Conservation (phyloP, 2,329 filamentous ascomycete species). For the Aspergillus neotritici region DNA sequence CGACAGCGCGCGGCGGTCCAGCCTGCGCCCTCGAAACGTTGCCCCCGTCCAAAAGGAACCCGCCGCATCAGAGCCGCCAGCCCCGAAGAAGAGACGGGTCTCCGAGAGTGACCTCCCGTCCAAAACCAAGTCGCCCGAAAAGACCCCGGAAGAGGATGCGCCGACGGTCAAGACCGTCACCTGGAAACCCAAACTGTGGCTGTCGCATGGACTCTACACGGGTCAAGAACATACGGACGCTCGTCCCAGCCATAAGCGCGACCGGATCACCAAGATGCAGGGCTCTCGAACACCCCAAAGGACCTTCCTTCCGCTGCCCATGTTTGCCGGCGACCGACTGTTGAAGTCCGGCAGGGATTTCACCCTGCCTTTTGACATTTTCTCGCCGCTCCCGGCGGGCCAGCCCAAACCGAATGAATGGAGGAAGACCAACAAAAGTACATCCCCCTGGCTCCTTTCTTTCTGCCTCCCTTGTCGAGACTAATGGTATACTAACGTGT, state of each 20-base stretch:
- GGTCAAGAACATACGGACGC: conserved; percentile 61
- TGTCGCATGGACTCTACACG: conserved; percentile 77
- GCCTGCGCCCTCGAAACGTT: conserved; percentile 48
- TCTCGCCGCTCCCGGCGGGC: conserved; percentile 75
- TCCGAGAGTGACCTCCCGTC: conserved; percentile 31
- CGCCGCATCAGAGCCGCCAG: conserved; percentile 22
- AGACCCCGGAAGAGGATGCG: conserved; percentile 16
- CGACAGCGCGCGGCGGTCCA: conserved; percentile 52
- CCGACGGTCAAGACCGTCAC: conserved; percentile 17
- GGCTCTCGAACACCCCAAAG: conserved; percentile 24
- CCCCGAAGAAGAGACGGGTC: conserved; percentile 40
- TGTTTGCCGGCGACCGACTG: conserved; percentile 68
- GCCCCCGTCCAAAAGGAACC: conserved; percentile 22
- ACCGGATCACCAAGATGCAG: conserved; percentile 33
- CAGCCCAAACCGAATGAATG: conserved; percentile 92
- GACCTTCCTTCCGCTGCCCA: conserved; percentile 63
- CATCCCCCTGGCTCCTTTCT: conserved; percentile 39
- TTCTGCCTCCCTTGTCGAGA: neutral
- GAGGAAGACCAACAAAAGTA: conserved; percentile 86
- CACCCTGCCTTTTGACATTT: conserved; percentile 83
- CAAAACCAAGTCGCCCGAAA: conserved; percentile 18
- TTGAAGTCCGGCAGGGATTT: conserved; percentile 73
- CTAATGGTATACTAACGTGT: conserved; percentile 25
- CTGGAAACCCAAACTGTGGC: conserved; percentile 63
- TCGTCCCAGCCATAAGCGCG: conserved; percentile 46